Evolutionary conservation across 768 basidiomycete genomes (phyloP).

Genomic region (Collybia nuda): DNA sequence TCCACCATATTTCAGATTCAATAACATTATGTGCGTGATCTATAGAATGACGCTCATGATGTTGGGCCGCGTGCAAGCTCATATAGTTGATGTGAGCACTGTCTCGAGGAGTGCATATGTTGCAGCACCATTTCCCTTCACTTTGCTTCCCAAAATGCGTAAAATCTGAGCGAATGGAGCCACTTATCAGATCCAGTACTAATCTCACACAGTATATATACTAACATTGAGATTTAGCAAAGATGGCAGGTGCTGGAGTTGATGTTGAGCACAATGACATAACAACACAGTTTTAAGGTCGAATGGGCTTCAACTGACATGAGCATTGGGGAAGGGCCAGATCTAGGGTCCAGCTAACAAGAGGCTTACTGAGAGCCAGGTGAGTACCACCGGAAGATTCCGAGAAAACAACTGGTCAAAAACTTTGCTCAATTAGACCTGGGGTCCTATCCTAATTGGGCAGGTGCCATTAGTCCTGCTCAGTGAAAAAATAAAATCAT

Average conservation of each 20-base stretch:
- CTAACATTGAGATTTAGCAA: slow-evolving; percentile 12
- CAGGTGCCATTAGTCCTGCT: no score
- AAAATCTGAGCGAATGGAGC: slow-evolving; percentile 15
- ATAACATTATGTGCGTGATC: slow-evolving; percentile 16
- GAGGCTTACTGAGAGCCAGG: no score
- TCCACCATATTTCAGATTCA: slow-evolving; percentile 19
- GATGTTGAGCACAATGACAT: slow-evolving; percentile 11
- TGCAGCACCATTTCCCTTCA: slow-evolving; percentile 32
- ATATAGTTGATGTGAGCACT: slow-evolving; percentile 33
- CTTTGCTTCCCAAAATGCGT: slow-evolving; percentile 15
- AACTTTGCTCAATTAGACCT: no score
- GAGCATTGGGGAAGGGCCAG: no score
- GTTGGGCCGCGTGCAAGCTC: slow-evolving; percentile 19
- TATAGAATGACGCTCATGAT: slow-evolving; percentile 22
- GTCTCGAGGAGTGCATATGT: slow-evolving; percentile 39
- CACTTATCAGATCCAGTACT: no score
- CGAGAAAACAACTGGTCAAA: no score
- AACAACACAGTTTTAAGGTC: not conserved
- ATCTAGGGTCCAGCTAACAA: no score
- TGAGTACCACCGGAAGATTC: no score
- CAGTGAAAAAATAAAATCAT: no score
- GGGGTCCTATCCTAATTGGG: no score
- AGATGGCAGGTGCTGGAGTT: slow-evolving; percentile 5
- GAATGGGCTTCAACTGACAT: no score
- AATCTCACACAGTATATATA: no score